A percentile compares a stretch with the other conserved stretches of the same genome.
phyloP scores from a whole-genome alignment of 169 alveolate genomes.

The Prorocentrum cordatum region DNA sequence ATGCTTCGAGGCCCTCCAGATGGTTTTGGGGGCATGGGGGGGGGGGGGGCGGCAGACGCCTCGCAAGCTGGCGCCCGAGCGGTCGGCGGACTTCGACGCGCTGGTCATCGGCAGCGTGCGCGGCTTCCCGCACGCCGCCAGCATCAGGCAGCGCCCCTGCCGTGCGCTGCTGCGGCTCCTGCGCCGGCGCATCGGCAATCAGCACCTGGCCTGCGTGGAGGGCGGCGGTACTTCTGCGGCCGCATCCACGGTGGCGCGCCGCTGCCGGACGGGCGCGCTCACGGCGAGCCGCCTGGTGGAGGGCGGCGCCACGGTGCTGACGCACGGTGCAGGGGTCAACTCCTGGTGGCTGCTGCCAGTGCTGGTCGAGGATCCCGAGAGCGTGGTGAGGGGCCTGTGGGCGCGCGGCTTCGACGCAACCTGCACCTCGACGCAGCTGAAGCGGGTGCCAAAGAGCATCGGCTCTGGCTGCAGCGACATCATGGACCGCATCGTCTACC shows the following conservation, averaged over 20 bases:
- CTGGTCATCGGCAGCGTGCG: too few species aligned
- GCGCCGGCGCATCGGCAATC: too few species aligned
- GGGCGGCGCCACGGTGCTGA: background rate
- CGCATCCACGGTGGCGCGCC: background rate
- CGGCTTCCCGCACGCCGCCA: too few species aligned
- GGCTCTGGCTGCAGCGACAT: background rate
- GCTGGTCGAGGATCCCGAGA: background rate
- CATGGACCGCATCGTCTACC: slow-evolving; percentile 17
- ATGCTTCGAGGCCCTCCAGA: too few species aligned
- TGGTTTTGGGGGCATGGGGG: too few species aligned
- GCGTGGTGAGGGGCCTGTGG: background rate
- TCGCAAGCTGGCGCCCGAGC: too few species aligned
- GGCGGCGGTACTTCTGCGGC: too few species aligned
- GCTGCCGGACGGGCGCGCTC: background rate
- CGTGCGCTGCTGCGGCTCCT: too few species aligned
- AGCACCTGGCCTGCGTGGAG: too few species aligned
- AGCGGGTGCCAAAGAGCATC: background rate
- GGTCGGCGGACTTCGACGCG: too few species aligned
- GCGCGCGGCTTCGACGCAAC: slow-evolving; percentile 55
- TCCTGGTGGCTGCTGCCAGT: slow-evolving; percentile 53
- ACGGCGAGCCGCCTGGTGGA: background rate
- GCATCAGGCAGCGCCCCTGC: too few species aligned
- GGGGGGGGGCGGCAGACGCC: too few species aligned
- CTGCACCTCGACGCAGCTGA: slow-evolving; percentile 36
- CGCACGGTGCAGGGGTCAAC: slow-evolving; percentile 8